Percentiles rank a stretch among this genome's conserved stretches.
These are phyloP conservation scores for Leccinum subgranulosum DNA, from an alignment of 768 basidiomycete genomes.

Conservation along the genomic window DNA sequence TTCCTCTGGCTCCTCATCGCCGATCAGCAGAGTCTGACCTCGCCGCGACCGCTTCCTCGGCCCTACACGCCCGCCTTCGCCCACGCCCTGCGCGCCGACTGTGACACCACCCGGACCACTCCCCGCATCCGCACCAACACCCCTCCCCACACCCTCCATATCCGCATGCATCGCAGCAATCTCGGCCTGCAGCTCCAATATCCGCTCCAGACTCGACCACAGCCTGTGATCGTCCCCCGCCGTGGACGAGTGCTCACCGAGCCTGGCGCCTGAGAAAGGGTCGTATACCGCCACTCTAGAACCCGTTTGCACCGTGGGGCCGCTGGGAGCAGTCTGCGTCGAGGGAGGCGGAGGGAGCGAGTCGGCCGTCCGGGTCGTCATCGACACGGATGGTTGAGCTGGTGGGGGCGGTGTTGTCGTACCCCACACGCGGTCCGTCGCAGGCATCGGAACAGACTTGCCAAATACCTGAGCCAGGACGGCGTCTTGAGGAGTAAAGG, in stretches of 20 bases:
- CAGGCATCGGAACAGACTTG: conserved; percentile 2
- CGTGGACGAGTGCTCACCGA: conserved; percentile 19
- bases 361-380: conserved; percentile 11
- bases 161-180: conserved; percentile 70
- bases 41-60: conserved; percentile 22
- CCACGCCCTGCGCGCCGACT: neutral
- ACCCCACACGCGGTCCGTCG: neutral
- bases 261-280: conserved; percentile 31
- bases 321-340: neutral
- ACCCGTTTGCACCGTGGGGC: neutral
- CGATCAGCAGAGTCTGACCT: conserved; percentile 37
- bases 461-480: conserved; percentile 46
- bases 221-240: conserved; percentile 47
- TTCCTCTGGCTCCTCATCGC: conserved; percentile 24
- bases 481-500: conserved; percentile 59
- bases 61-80: conserved; percentile 13
- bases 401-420: neutral
- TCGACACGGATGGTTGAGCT: conserved; percentile 12
- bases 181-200: conserved; percentile 70
- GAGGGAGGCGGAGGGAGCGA: conserved; percentile 10
- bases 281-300: conserved; percentile 27
- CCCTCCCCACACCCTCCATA: conserved; percentile 58
- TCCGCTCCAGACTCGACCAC: conserved; percentile 66
- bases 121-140: neutral
- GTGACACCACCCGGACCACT: neutral